Evolutionary conservation across 371 early-diverging fungal genomes (phyloP), one percentile per base, ranked within the genome.

Genomic region (Apophysomyces ossiformis): DNA sequence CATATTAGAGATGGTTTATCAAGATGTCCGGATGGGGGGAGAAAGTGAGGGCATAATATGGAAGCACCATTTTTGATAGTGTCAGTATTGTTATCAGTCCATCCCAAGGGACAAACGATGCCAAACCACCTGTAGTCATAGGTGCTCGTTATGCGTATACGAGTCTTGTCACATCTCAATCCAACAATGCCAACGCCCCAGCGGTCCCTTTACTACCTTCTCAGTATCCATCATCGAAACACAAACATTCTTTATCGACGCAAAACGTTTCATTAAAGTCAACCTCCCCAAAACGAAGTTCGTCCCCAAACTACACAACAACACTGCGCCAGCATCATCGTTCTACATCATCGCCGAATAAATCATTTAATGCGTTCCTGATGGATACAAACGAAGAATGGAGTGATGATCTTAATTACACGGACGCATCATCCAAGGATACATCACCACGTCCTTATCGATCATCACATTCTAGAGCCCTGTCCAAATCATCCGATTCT

Each of bases 311-410:
- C 35, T 72, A 64, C 36, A 57, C 6, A n/a, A 26, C 36, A n/a
- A 18, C 32, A 8, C 58, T 58, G 18, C 62, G 47, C 38, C 58
- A 68, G 16, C 74, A 81, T 60, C 47, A 65, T 47, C 67, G 73
- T 36, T 71, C 70, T 4, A 63, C 70, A 26, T 73, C 78, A n/a
- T 72, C 84, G 26, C 75, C 73, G 5, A 65, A 68, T 38, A 82
- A 79, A 69, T 76, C 76, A 1, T 83, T 83, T 56, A 68, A 79
- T 63, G 78, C 76, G 21, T 85, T 84, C 63, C 62, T 81, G 45
- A 72, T 75, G 47, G 82, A 83, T 38, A 83, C 84, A 21, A 82
- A 85, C 60, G 82, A 82, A 41, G 86, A 82, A 67, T 85, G 85
- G 85, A 77, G 77, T 58, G 83, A 82, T 64, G 73, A 70, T 47